Base-by-base conservation (phyloP, 441 rosid genomes). In the Erodium chrysanthum region DNA sequence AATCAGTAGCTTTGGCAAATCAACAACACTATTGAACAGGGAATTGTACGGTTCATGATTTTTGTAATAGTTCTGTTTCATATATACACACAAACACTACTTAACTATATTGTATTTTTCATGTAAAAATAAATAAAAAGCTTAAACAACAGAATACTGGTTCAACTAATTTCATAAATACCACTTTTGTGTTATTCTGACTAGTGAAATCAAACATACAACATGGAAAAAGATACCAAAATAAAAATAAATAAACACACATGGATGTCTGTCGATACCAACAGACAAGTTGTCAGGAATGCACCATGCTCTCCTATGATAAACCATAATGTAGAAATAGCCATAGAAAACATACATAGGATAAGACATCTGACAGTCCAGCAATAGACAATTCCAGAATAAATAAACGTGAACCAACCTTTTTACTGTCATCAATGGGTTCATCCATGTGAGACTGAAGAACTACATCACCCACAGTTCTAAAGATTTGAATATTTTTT, bases 401-500 rank as follows among this genome's bases (percentile, higher is more conserved):
- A 63, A 63, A 70, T 58, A 42, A 42, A 42, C n/a, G 65, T 33
- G 59, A 76, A 79, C 78, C 54, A 40, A 87, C 86, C 86, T 84
- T 81, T 65, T 25, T 79, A 78, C 69, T 61, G 79, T 84, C 84
- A 71, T 71, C 59, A 73, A 77, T 83, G 65, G 76, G 82, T 72
- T 81, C 91, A 70, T 86, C 85, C 66, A 73, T 72, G 62, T 73
- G 81, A 18, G 89, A 66, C 62, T 81, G 85, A 59, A 95, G 91
- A 70, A 83, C 71, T 69, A 86, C 90, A 70, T 92, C 99, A 69
- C 86, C 84, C 0, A 79, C 75, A 72, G 85, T 82, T 72, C 81
- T 88, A 79, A 71, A 85, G 60, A 92, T 82, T 72, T 88, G 89
- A 73, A 70, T 73, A 79, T 82, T 90, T 82, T 82, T 95, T 67